phyloP scores from a whole-genome alignment of 75 land plant species.

The Picea sitchensis region DNA sequence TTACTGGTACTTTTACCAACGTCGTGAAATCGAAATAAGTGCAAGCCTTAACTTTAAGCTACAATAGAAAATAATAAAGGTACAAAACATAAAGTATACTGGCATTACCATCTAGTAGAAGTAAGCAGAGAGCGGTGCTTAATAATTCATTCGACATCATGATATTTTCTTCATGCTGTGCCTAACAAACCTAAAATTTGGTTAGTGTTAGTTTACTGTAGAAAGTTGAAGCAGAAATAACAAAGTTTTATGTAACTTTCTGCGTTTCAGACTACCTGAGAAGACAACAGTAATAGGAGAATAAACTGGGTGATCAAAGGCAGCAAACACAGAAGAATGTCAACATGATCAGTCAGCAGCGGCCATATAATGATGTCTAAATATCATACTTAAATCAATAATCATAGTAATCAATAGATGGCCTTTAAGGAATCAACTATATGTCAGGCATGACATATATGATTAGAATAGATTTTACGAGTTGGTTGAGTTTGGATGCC shows the following conservation, averaged over 20 bases:
- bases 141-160: not conserved
- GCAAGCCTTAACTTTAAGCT: not conserved
- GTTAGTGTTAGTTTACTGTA: too few relatives aligned
- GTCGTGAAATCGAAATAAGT: not conserved
- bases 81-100: not conserved
- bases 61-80: not conserved
- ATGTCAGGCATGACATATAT: not conserved
- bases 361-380: not conserved
- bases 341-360: not conserved
- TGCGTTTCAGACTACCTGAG: too few relatives aligned
- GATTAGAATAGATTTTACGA: not conserved
- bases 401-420: not conserved
- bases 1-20: not conserved
- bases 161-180: too few relatives aligned
- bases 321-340: not conserved
- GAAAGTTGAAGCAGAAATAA: too few relatives aligned
- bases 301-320: not conserved
- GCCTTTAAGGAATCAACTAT: not conserved
- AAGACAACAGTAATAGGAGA: not conserved
- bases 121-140: not conserved
- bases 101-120: not conserved
- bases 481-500: too few relatives aligned
- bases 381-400: not conserved
- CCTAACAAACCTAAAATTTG: too few relatives aligned
- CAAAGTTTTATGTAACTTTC: too few relatives aligned